phyloP scores from a whole-genome alignment of 2,329 filamentous ascomycete species.

The Apiospora malaysiana region DNA sequence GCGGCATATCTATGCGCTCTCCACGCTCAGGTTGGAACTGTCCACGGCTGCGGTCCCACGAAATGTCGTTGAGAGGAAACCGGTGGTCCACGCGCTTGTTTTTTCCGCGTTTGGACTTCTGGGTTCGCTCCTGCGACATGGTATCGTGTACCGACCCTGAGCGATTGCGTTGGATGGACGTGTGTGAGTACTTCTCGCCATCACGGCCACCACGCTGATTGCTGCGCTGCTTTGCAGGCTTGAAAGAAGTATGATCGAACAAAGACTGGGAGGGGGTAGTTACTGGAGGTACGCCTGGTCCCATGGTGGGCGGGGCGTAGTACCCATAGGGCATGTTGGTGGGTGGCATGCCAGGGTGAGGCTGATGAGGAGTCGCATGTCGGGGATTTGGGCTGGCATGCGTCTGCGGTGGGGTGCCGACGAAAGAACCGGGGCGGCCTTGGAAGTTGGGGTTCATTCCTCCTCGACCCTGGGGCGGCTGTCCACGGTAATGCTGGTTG shows the following conservation, averaged over 20 bases:
- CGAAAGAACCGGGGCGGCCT: constrained; percentile 47
- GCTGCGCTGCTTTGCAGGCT: constrained; percentile 46
- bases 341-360: constrained; percentile 46
- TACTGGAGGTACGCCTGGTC: constrained; percentile 68
- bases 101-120: constrained; percentile 46
- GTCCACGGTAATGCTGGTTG: constrained; percentile 44
- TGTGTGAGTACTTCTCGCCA: constrained; percentile 51
- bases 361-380: constrained; percentile 61
- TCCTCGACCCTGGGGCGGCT: constrained; percentile 55
- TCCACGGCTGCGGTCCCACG: constrained; percentile 17
- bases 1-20: constrained; percentile 19
- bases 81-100: constrained; percentile 52
- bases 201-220: constrained; percentile 50
- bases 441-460: constrained; percentile 52
- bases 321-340: constrained; percentile 73
- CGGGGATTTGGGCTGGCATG: constrained; percentile 54
- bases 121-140: constrained; percentile 40
- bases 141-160: constrained; percentile 45
- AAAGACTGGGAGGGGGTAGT: constrained; percentile 50
- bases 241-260: constrained; percentile 45
- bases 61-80: constrained; percentile 35
- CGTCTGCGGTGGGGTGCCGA: constrained; percentile 52
- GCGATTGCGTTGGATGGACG: constrained; percentile 36
- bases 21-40: constrained; percentile 25
- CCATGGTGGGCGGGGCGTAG: constrained; percentile 63